These are phyloP conservation scores for Lentinula lateritia DNA, from an alignment of 768 basidiomycete species.

Conservation along the genomic window DNA sequence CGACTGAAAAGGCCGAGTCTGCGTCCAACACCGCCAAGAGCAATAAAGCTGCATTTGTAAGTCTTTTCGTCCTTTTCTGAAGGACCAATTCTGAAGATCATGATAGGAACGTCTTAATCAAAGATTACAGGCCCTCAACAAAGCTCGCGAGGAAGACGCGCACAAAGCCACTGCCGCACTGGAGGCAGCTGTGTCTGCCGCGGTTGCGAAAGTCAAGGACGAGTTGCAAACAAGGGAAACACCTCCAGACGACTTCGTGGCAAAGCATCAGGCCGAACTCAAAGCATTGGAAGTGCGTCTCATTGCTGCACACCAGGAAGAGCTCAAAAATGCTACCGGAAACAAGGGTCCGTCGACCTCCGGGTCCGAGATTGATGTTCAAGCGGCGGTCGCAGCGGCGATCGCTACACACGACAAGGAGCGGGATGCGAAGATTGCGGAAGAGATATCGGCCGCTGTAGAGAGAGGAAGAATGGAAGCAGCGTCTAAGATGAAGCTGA, in stretches of 20 bases:
- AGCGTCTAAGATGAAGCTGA: slow-evolving; percentile 55
- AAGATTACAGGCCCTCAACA: slow-evolving; percentile 47
- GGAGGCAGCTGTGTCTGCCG: slow-evolving; percentile 47
- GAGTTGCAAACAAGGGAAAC: slow-evolving; percentile 29
- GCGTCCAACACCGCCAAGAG: slow-evolving; percentile 38
- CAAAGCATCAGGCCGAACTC: slow-evolving; percentile 58
- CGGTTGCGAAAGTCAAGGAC: slow-evolving; percentile 48
- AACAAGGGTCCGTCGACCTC: slow-evolving; percentile 25
- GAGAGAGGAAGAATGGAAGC: slow-evolving; percentile 68
- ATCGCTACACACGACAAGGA: slow-evolving; percentile 44
- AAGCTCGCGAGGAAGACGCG: slow-evolving; percentile 41
- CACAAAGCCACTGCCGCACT: slow-evolving; percentile 37
- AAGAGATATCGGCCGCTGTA: slow-evolving; percentile 59
- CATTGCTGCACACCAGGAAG: slow-evolving; percentile 44
- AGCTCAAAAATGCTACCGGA: slow-evolving; percentile 49
- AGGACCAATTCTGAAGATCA: neutral
- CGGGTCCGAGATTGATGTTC: slow-evolving; percentile 28
- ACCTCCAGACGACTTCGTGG: slow-evolving; percentile 19
- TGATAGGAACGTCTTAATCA: slow-evolving; percentile 58
- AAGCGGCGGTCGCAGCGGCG: slow-evolving; percentile 45
- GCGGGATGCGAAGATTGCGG: slow-evolving; percentile 38
- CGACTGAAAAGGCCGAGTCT: slow-evolving; percentile 39
- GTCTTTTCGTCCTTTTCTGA: neutral
- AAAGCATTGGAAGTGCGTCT: slow-evolving; percentile 49
- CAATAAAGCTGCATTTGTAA: slow-evolving; percentile 5